Percentiles rank a stretch among this genome's conserved stretches.
Conservation (phyloP, 305 asterid species). For the Fraxinus ornus region DNA sequence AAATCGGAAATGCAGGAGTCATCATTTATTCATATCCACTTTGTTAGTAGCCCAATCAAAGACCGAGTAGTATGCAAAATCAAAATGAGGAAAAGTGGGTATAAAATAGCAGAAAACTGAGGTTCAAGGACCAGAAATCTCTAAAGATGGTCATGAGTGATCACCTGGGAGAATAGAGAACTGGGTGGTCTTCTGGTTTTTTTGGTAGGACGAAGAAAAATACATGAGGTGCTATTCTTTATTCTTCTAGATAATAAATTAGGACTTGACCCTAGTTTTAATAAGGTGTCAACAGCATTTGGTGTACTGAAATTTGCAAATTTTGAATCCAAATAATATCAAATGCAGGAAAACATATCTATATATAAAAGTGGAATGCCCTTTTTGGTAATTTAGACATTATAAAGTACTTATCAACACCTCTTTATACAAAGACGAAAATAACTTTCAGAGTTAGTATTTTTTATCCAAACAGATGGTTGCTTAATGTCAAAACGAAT, state of each 20-base stretch:
- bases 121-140: background rate
- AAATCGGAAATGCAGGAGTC: background rate
- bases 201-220: background rate
- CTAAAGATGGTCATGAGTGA: background rate
- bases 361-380: background rate
- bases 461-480: background rate
- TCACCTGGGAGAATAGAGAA: background rate
- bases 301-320: background rate
- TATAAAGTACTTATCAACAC: background rate
- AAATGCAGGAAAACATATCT: background rate
- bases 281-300: background rate
- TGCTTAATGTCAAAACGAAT: background rate
- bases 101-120: background rate
- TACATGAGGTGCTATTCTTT: background rate
- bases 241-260: background rate
- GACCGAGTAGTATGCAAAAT: background rate
- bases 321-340: background rate
- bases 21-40: background rate
- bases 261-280: background rate
- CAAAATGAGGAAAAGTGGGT: background rate
- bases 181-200: background rate
- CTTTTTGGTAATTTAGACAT: background rate
- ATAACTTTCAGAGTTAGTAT: background rate
- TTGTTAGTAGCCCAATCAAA: background rate
- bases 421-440: background rate